Evolutionary conservation across 2,329 filamentous ascomycete genomes (phyloP).

Genomic region (Exutisphaerella laricina): DNA sequence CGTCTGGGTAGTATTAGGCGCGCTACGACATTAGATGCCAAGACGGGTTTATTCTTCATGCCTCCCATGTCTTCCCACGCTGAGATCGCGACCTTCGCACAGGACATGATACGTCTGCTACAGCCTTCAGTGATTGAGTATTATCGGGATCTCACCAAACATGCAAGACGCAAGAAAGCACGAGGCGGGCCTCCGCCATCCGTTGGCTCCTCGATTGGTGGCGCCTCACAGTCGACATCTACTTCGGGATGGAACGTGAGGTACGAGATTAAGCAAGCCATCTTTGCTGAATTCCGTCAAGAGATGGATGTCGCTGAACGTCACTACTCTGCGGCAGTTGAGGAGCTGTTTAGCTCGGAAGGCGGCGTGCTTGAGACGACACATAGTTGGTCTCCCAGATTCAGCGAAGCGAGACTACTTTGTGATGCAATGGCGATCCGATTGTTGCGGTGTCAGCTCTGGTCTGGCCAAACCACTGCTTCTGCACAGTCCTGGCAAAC

Average conservation of each 20-base stretch:
- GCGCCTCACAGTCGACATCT: conserved; percentile 80
- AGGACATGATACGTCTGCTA: conserved; percentile 65
- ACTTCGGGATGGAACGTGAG: conserved; percentile 85
- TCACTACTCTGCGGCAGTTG: conserved; percentile 83
- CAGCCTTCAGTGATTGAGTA: conserved; percentile 78
- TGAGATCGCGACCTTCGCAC: conserved; percentile 68
- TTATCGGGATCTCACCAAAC: conserved; percentile 89
- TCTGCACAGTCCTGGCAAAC: conserved; percentile 75
- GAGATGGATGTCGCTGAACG: conserved; percentile 84
- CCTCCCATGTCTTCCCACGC: conserved; percentile 64
- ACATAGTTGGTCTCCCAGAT: conserved; percentile 81
- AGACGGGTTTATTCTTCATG: conserved; percentile 74
- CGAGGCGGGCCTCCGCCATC: conserved; percentile 72
- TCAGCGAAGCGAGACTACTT: conserved; percentile 86
- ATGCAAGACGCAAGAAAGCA: conserved; percentile 80
- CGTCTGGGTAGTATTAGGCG: conserved; percentile 73
- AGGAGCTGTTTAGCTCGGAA: conserved; percentile 72
- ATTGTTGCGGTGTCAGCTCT: conserved; percentile 74
- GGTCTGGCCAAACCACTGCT: conserved; percentile 69
- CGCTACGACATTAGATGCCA: conserved; percentile 73
- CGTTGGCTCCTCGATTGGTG: conserved; percentile 73
- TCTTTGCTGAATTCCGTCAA: conserved; percentile 88
- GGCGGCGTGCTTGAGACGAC: conserved; percentile 71
- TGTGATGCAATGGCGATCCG: conserved; percentile 77
- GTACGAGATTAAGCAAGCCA: conserved; percentile 88